Base-by-base conservation (phyloP, 805 yeast species). In the Middelhovenomyces tepae region DNA sequence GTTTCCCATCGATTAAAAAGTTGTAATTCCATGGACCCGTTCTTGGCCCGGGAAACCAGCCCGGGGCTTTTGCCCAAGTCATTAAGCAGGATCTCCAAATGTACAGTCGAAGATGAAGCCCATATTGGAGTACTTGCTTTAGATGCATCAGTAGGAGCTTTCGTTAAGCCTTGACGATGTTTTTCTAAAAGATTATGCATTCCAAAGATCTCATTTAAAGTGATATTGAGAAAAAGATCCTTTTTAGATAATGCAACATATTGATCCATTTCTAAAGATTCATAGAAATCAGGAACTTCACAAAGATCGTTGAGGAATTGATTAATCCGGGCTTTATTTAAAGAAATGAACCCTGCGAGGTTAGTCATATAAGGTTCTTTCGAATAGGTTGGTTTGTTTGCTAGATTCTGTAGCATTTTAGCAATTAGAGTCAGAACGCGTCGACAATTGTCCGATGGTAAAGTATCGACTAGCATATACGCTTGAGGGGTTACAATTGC, bases 401-500 rank as follows among this genome's bases (percentile, higher is more conserved):
- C 95, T 60, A 87, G 72, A 44, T 79, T 73, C 57, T 89, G 97
- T 14, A 89, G 59, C 13, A 81, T 77, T 47, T 85, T 83, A 2
- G 94, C 95, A 21, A 87, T 54, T 35, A 82, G 75, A 39, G 87
- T 74, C 32, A 83, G 67, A 0, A 84, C 71, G 42, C 94, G 67
- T 40, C 85, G 65, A 3, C 65, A 64, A 10, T 51, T 52, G 34
- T 60, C 59, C 3, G 71, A 47, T 1, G 60, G 62, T 15, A 41
- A 37, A 27, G 38, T 45, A 28, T 57, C 60, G 7, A 61, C 51
- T 15, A 63, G 47, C 50, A 50, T 51, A 42, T 58, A 66, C 5
- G 78, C 65, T 37, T 83, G 94, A 0, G 96, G 96, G 21, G 85
- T 75, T 9, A 87, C 87, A 45, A 87, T 76, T 0, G 94, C 94